phyloP scores from a whole-genome alignment of 2,329 filamentous ascomycete species.

The Stachybotrys elegans region DNA sequence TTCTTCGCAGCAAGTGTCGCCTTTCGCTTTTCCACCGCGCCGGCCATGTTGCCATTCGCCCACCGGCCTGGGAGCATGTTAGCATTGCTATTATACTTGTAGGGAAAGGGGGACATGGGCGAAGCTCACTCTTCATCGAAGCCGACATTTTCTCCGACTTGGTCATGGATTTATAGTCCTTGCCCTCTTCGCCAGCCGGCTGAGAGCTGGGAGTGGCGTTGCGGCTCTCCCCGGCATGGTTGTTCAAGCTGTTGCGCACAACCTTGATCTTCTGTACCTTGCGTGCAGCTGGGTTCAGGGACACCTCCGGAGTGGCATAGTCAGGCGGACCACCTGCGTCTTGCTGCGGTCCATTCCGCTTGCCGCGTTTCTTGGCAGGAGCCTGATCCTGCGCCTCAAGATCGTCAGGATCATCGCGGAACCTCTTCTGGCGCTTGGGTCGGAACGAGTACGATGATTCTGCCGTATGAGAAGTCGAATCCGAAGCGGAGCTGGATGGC shows the following conservation, averaged over 20 bases:
- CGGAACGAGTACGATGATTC: constrained; percentile 50
- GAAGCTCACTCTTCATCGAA: constrained; percentile 55
- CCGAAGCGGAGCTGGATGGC: constrained; percentile 49
- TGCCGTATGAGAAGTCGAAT: constrained; percentile 41
- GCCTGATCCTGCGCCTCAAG: constrained; percentile 29
- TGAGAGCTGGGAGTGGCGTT: constrained; percentile 23
- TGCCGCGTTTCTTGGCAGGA: constrained; percentile 33
- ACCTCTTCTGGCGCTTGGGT: constrained; percentile 50
- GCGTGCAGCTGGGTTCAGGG: constrained; percentile 15
- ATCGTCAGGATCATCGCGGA: constrained; percentile 43
- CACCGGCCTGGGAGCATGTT: constrained; percentile 43
- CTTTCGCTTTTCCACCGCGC: constrained; percentile 56
- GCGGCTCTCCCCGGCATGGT: constrained; percentile 19
- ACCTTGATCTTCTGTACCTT: constrained; percentile 35
- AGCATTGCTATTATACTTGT: constrained; percentile 11
- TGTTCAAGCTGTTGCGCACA: constrained; percentile 24
- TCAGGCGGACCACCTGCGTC: constrained; percentile 7
- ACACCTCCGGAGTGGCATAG: constrained; percentile 15
- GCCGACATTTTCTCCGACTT: constrained; percentile 64
- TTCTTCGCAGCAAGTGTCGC: constrained; percentile 57
- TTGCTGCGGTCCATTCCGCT: constrained; percentile 16
- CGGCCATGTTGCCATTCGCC: constrained; percentile 56
- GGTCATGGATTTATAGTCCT: constrained; percentile 57
- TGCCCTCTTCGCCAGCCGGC: constrained; percentile 26
- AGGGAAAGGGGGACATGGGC: background rate